phyloP scores from a whole-genome alignment of 129 eudicot species.

The Chrysanthemum lavandulifolium region DNA sequence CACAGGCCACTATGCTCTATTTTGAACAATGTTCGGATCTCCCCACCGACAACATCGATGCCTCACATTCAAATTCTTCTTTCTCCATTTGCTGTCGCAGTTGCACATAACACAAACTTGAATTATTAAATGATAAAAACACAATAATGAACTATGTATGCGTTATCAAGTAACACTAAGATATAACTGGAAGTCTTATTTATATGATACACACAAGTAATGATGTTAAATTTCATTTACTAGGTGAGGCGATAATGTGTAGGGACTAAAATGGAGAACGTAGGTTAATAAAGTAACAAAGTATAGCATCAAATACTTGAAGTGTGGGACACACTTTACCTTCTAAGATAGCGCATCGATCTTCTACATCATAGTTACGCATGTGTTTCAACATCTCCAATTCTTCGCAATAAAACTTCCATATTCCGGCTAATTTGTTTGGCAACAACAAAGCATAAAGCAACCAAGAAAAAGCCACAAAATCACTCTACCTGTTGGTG shows the following conservation, averaged over 20 bases:
- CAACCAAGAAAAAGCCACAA: not conserved
- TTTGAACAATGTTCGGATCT: constrained; percentile 58
- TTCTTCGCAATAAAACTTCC: constrained; percentile 50
- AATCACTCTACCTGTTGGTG: constrained; percentile 55
- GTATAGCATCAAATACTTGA: not conserved
- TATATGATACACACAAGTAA: not conserved
- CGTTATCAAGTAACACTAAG: not conserved
- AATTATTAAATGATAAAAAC: not conserved
- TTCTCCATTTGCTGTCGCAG: constrained; percentile 77
- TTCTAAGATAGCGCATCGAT: constrained; percentile 57
- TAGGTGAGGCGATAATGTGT: too few species aligned
- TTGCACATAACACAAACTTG: constrained; percentile 36
- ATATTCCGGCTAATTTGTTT: not conserved
- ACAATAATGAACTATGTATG: not conserved
- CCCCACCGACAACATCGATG: constrained; percentile 59
- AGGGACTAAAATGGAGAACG: not conserved
- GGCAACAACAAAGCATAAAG: not conserved
- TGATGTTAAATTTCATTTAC: not conserved
- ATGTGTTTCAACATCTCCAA: constrained; percentile 87
- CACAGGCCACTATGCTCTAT: constrained; percentile 36
- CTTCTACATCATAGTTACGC: constrained; percentile 65
- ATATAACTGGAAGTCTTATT: not conserved
- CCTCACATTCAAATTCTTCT: constrained; percentile 63
- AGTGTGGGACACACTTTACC: constrained; percentile 26
- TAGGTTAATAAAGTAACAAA: not conserved